These are phyloP conservation scores for Thozetella sp. DNA, from an alignment of 495 filamentous ascomycete species.

Conservation along the genomic window DNA sequence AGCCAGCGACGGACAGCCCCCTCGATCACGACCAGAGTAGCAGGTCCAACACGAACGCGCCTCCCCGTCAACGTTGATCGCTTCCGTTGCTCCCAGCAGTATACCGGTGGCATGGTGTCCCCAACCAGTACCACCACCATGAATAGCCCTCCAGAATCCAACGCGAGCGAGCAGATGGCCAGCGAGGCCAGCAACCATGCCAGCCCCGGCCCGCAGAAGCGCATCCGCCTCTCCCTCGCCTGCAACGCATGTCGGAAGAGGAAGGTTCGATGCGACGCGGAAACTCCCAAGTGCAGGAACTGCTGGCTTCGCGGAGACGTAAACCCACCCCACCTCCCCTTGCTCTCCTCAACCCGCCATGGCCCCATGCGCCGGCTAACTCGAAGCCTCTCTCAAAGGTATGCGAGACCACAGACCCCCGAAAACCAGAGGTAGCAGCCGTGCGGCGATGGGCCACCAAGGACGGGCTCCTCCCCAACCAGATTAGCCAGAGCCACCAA, in stretches of 20 bases:
- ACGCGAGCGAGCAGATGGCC: slow-evolving; percentile 4
- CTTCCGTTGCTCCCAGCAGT: background rate
- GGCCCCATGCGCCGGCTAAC: background rate
- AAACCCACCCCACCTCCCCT: background rate
- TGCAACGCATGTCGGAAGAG: background rate
- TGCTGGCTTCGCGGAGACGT: background rate
- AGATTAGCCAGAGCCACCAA: background rate
- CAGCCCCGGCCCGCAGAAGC: background rate
- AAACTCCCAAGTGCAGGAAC: background rate
- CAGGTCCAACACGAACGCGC: background rate
- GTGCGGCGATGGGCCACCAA: background rate
- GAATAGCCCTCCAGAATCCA: background rate
- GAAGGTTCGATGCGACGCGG: background rate
- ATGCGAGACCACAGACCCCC: background rate
- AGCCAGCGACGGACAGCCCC: no score
- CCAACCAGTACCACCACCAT: background rate
- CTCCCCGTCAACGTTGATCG: background rate
- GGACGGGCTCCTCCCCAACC: background rate
- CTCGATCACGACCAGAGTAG: background rate
- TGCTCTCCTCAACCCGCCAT: background rate
- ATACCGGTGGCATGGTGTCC: background rate
- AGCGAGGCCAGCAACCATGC: slow-evolving; percentile 6
- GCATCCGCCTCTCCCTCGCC: background rate
- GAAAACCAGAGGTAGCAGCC: background rate
- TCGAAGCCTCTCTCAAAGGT: background rate